A percentile compares a stretch with the other conserved stretches of the same genome.
Conservation (phyloP, 1,284 basidiomycete species). For the Hypsizygus ulmarius region DNA sequence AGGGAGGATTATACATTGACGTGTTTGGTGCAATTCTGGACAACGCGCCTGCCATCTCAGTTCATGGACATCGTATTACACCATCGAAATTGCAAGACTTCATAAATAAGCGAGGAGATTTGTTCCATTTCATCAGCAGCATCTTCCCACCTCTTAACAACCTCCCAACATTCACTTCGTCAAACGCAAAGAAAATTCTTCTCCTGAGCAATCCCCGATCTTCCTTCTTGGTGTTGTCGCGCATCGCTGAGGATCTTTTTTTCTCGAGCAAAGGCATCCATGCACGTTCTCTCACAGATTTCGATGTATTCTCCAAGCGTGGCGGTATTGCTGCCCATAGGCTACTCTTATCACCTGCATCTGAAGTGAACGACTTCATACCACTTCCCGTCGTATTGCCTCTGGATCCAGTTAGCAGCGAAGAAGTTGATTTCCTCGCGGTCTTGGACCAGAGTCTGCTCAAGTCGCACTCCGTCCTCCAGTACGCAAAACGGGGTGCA, state of each 20-base stretch:
- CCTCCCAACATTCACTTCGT: slow-evolving; percentile 20
- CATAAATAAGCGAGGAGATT: slow-evolving; percentile 41
- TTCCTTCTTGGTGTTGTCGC: slow-evolving; percentile 50
- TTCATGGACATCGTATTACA: slow-evolving; percentile 59
- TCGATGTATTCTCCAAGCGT: slow-evolving; percentile 69
- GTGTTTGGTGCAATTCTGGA: slow-evolving; percentile 63
- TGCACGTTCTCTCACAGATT: slow-evolving; percentile 58
- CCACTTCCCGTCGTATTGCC: slow-evolving; percentile 54
- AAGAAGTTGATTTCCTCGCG: slow-evolving; percentile 66
- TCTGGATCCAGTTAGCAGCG: slow-evolving; percentile 41
- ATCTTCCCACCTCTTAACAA: slow-evolving; percentile 24
- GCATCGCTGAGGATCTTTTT: slow-evolving; percentile 60
- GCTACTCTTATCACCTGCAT: slow-evolving; percentile 54
- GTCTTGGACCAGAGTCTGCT: slow-evolving; percentile 67
- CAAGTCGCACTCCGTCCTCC: slow-evolving; percentile 62
- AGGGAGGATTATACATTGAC: slow-evolving; percentile 70
- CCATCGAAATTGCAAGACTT: slow-evolving; percentile 56
- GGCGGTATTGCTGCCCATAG: slow-evolving; percentile 64
- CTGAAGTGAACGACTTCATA: slow-evolving; percentile 30
- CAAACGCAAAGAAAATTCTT: slow-evolving; percentile 52
- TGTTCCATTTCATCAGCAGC: slow-evolving; percentile 45
- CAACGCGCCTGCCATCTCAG: slow-evolving; percentile 36
- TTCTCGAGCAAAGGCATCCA: slow-evolving; percentile 44
- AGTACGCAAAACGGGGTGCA: slow-evolving; percentile 55
- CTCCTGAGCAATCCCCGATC: slow-evolving; percentile 62